Conservation (phyloP, 1,284 basidiomycete genomes). For the Fomitopsis pinicola region DNA sequence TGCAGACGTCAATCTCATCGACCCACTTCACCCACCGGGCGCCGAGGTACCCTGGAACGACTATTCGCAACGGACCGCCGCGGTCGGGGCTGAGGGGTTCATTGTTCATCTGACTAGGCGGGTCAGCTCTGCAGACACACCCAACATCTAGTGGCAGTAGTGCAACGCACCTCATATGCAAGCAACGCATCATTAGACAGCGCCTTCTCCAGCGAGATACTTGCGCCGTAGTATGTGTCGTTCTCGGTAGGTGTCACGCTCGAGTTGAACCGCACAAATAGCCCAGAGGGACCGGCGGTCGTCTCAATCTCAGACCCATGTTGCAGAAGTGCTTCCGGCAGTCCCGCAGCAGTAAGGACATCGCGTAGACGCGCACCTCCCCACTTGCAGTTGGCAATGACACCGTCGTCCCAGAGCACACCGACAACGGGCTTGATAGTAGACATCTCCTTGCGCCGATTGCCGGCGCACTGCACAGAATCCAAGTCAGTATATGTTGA, state of each 20-base stretch:
- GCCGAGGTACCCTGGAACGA: conserved; percentile 68
- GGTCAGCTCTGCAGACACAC: background rate
- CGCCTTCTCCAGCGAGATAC: conserved; percentile 49
- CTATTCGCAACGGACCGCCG: conserved; percentile 65
- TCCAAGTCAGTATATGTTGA: background rate
- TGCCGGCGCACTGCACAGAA: conserved; percentile 55
- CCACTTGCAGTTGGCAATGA: conserved; percentile 61
- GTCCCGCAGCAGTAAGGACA: conserved; percentile 41
- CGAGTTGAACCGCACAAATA: conserved; percentile 57
- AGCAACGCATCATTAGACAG: conserved; percentile 51
- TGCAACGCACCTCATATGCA: conserved; percentile 48
- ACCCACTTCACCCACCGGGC: conserved; percentile 84
- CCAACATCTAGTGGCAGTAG: background rate
- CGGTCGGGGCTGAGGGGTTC: conserved; percentile 56
- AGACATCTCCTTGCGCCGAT: conserved; percentile 63
- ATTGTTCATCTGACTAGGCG: conserved; percentile 54
- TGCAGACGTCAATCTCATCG: conserved; percentile 53
- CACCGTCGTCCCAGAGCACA: conserved; percentile 58
- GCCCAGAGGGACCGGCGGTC: conserved; percentile 7
- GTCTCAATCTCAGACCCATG: conserved; percentile 17
- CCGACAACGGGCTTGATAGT: conserved; percentile 40
- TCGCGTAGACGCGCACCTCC: conserved; percentile 53
- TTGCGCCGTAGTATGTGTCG: conserved; percentile 56
- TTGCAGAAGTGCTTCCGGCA: background rate
- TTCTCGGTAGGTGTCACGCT: conserved; percentile 57